A percentile compares a stretch with the other conserved stretches of the same genome.
These are phyloP conservation scores for Lippia alba DNA, from an alignment of 305 asterid genomes.

Conservation along the genomic window DNA sequence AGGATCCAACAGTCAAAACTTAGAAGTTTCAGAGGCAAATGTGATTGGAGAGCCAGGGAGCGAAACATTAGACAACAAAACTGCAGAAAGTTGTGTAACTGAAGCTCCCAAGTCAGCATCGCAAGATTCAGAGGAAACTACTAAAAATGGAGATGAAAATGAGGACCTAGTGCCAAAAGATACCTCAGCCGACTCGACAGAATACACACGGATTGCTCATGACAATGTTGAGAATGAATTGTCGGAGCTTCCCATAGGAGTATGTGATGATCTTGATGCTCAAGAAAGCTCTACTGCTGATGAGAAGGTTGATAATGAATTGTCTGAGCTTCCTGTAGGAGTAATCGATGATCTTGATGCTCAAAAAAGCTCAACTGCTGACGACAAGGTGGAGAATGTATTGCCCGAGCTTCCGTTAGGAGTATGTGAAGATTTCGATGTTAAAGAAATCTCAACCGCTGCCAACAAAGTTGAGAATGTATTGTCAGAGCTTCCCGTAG, in stretches of 20 bases:
- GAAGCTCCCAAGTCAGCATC: constrained; percentile 13
- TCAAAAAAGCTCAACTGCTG: neutral
- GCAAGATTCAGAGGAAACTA: constrained; percentile 12
- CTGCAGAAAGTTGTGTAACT: constrained; percentile 5
- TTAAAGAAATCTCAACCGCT: neutral
- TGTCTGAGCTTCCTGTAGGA: constrained; percentile 32
- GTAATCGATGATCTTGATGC: constrained; percentile 29
- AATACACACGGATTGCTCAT: neutral
- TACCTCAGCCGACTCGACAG: neutral
- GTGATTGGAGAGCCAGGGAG: constrained; percentile 11
- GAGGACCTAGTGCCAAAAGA: constrained; percentile 3
- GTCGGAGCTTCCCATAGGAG: constrained; percentile 34
- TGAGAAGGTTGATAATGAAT: constrained; percentile 10
- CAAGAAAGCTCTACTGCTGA: neutral
- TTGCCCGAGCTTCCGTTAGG: constrained; percentile 31
- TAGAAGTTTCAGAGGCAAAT: constrained; percentile 25
- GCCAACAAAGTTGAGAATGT: constrained; percentile 9
- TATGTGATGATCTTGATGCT: constrained; percentile 26
- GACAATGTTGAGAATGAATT: constrained; percentile 13
- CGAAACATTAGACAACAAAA: constrained; percentile 5
- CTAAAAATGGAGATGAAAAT: constrained; percentile 17
- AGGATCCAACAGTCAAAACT: constrained; percentile 4
- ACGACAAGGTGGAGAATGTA: constrained; percentile 10
- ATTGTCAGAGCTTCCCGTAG: constrained; percentile 31
- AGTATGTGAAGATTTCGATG: constrained; percentile 29